phyloP scores from a whole-genome alignment of 1,139 yeast genomes.

The Pichia sp. region DNA sequence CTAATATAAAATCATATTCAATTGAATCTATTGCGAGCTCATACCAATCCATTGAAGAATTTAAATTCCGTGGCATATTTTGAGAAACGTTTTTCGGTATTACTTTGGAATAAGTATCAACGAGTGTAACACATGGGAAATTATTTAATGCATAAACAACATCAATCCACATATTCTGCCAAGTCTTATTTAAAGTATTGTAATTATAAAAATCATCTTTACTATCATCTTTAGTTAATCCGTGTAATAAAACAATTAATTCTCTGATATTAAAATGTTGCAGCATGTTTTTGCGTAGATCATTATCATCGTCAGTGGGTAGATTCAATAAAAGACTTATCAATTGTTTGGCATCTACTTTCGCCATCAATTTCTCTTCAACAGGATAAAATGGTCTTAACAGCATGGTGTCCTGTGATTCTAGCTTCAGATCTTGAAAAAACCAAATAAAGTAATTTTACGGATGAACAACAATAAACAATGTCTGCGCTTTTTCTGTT shows the following conservation, averaged over 20 bases:
- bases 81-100: no score
- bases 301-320: neutral
- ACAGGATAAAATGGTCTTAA: constrained; percentile 14
- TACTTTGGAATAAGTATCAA: constrained; percentile 1
- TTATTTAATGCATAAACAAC: constrained; percentile 8
- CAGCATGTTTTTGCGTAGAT: constrained; percentile 1
- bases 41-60: constrained; percentile 1
- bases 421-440: neutral
- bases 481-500: no score
- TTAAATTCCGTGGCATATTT: neutral
- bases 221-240: constrained; percentile 5
- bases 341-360: neutral
- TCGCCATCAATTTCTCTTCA: neutral
- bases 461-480: neutral
- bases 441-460: constrained; percentile 15
- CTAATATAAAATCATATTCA: constrained; percentile 13
- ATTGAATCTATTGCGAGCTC: constrained; percentile 13
- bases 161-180: constrained; percentile 3
- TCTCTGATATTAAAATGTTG: constrained; percentile 7
- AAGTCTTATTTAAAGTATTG: neutral
- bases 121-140: constrained; percentile 12
- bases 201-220: constrained; percentile 6
- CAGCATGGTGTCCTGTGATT: constrained; percentile 25
- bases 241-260: constrained; percentile 6
- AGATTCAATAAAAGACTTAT: neutral